Percentiles rank a stretch among this genome's conserved stretches.
phyloP scores from a whole-genome alignment of 805 yeast species.

The Zygotorulaspora chibaensis region DNA sequence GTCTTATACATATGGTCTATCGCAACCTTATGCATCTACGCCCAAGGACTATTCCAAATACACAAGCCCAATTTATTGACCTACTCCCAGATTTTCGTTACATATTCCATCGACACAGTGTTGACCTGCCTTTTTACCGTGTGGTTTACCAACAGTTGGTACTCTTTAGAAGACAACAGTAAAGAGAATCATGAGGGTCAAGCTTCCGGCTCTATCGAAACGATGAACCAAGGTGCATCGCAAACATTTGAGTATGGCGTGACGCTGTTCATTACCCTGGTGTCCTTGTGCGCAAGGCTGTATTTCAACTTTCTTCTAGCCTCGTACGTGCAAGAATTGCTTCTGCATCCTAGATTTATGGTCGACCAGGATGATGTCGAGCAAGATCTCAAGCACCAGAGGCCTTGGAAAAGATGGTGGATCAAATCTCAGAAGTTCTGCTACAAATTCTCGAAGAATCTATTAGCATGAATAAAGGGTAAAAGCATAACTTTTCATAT shows the following conservation, averaged over 20 bases:
- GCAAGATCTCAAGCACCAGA: constrained; percentile 34
- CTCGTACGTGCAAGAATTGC: constrained; percentile 55
- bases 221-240: constrained; percentile 53
- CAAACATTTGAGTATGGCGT: constrained; percentile 53
- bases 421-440: constrained; percentile 31
- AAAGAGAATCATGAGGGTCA: constrained; percentile 9
- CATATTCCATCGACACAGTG: constrained; percentile 64
- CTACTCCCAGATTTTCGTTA: constrained; percentile 56
- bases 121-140: constrained; percentile 64
- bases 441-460: constrained; percentile 29
- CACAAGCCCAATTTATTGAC: constrained; percentile 54
- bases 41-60: constrained; percentile 51
- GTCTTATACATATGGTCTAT: constrained; percentile 64
- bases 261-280: constrained; percentile 48
- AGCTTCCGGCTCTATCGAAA: constrained; percentile 6
- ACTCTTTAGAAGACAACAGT: constrained; percentile 42
- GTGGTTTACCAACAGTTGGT: constrained; percentile 76
- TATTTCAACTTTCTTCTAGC: constrained; percentile 58
- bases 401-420: constrained; percentile 28
- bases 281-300: constrained; percentile 46
- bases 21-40: constrained; percentile 57
- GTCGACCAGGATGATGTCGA: constrained; percentile 38
- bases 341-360: constrained; percentile 44
- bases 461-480: constrained; percentile 12
- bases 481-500: neutral